phyloP scores from a whole-genome alignment of 768 basidiomycete species.

The Agrocybe chaxingu region DNA sequence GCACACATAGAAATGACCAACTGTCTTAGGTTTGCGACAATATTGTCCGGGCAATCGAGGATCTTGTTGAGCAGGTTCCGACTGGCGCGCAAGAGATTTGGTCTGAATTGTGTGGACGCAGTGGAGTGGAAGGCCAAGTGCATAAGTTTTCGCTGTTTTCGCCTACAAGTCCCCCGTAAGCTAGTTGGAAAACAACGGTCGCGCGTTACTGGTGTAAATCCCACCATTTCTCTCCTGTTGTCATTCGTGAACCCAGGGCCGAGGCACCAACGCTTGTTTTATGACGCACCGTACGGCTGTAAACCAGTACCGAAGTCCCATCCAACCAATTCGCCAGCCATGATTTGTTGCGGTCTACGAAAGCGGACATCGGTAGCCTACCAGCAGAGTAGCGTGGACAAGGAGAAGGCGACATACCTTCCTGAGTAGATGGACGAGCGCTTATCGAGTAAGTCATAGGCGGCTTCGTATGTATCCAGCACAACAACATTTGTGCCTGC shows the following conservation, averaged over 20 bases:
- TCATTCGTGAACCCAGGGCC: background rate
- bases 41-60: constrained; percentile 26
- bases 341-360: constrained; percentile 11
- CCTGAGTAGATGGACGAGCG: constrained; percentile 37
- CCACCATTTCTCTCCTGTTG: too few species aligned
- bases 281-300: constrained; percentile 8
- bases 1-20: constrained; percentile 13
- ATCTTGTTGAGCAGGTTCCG: constrained; percentile 28
- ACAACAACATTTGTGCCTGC: constrained; percentile 22
- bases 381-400: too few species aligned
- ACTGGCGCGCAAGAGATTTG: constrained; percentile 23
- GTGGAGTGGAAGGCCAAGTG: constrained; percentile 11
- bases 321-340: constrained; percentile 18
- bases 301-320: constrained; percentile 15
- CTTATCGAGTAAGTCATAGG: constrained; percentile 40
- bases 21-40: constrained; percentile 31
- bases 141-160: constrained; percentile 11
- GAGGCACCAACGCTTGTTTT: background rate
- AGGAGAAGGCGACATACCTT: constrained; percentile 12
- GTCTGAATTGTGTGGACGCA: constrained; percentile 16
- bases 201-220: background rate
- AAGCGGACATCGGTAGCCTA: too few species aligned
- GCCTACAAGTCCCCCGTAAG: background rate
- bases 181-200: background rate
- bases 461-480: constrained; percentile 34